phyloP scores from a whole-genome alignment of 2,329 filamentous ascomycete species.

The Gyromitra esculenta region DNA sequence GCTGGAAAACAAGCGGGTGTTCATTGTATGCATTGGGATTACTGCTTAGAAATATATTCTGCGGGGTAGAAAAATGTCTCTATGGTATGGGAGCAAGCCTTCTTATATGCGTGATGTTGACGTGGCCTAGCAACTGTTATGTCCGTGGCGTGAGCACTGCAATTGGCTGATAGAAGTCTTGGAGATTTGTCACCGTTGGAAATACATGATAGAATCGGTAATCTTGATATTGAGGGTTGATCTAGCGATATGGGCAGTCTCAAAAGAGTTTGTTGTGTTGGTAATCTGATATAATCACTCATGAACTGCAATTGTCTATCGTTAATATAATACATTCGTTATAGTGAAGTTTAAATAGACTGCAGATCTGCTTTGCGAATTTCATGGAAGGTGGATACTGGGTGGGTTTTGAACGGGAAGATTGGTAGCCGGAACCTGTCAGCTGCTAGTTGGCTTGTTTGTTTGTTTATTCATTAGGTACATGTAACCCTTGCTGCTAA shows the following conservation, averaged over 20 bases:
- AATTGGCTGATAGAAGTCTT: background rate
- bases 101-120: background rate
- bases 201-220: background rate
- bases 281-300: too few relatives aligned
- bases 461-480: too few relatives aligned
- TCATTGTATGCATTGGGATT: background rate
- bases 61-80: background rate
- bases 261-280: too few relatives aligned
- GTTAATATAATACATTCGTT: too few relatives aligned
- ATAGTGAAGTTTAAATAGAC: too few relatives aligned
- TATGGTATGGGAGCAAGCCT: background rate
- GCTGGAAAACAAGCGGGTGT: constrained; percentile 5
- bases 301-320: too few relatives aligned
- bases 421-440: background rate
- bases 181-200: too few relatives aligned
- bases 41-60: background rate
- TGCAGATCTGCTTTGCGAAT: background rate
- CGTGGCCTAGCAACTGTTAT: background rate
- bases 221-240: too few relatives aligned
- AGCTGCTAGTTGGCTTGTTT: background rate
- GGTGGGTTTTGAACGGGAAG: background rate
- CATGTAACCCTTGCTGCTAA: too few relatives aligned
- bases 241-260: too few relatives aligned
- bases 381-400: background rate
- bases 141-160: background rate